phyloP scores from a whole-genome alignment of 148 eudicot species.

The Agrostemma githago region DNA sequence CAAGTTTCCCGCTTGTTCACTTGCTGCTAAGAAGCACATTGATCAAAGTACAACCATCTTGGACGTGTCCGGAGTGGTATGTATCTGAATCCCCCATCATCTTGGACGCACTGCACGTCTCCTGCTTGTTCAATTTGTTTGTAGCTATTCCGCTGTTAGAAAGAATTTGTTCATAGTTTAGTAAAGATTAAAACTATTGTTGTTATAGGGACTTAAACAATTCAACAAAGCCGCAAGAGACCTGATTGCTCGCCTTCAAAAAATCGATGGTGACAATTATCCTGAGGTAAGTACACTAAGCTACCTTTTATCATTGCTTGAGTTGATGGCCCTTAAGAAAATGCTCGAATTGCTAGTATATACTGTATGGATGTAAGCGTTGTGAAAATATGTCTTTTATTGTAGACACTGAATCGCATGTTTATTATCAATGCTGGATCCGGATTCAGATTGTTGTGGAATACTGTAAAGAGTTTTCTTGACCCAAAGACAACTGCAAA shows the following conservation, averaged over 20 bases:
- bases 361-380: background rate
- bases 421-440: conserved; percentile 98
- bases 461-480: conserved; percentile 78
- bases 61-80: conserved; percentile 95
- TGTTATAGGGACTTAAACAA: conserved; percentile 72
- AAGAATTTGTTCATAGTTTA: background rate
- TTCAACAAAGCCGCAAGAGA: conserved; percentile 82
- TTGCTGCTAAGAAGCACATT: conserved; percentile 88
- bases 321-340: background rate
- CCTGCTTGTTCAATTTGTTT: too few relatives aligned
- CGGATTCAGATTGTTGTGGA: conserved; percentile 90
- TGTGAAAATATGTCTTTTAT: conserved; percentile 13
- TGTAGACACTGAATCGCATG: conserved; percentile 91
- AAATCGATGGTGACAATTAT: conserved; percentile 93
- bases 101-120: too few relatives aligned
- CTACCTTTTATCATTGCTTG: background rate
- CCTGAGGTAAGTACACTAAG: conserved; percentile 70
- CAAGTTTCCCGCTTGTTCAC: conserved; percentile 92
- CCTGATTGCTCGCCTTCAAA: conserved; percentile 71
- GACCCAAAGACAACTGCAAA: conserved; percentile 93
- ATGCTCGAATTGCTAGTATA: background rate
- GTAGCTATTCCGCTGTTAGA: too few relatives aligned
- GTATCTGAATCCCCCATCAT: conserved; percentile 20
- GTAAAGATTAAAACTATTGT: conserved; percentile 4
- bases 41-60: conserved; percentile 91